phyloP scores from a whole-genome alignment of 176 grass and related monocot species.

The Phoenix roebelenii region DNA sequence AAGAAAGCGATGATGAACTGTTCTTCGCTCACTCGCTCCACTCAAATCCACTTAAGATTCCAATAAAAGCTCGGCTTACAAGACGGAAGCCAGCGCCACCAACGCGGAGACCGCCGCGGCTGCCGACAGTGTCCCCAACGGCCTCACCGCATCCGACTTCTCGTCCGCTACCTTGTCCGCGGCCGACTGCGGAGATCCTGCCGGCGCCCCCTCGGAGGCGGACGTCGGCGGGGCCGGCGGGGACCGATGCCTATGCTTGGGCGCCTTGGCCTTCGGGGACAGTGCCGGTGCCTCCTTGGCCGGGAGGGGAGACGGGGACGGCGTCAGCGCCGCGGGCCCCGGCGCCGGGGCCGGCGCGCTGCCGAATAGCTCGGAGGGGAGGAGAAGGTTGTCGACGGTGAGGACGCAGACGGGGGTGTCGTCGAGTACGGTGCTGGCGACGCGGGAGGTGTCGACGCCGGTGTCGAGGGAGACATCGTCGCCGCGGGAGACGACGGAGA shows the following conservation, averaged over 20 bases:
- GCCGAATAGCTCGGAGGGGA: slow-evolving; percentile 61
- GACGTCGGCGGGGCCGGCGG: slow-evolving; percentile 51
- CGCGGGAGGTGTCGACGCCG: slow-evolving; percentile 64
- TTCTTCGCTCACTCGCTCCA: too few species aligned
- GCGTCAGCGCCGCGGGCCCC: slow-evolving; percentile 15
- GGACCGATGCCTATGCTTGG: slow-evolving; percentile 28
- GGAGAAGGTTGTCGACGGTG: slow-evolving; percentile 65
- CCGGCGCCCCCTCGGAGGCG: slow-evolving; percentile 41
- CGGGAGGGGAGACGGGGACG: slow-evolving; percentile 22
- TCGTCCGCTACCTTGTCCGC: slow-evolving; percentile 16
- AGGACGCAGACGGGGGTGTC: slow-evolving; percentile 58
- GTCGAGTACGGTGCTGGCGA: slow-evolving; percentile 85
- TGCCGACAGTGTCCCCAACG: neutral
- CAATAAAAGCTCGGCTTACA: slow-evolving; percentile 14
- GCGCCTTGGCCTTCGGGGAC: slow-evolving; percentile 25
- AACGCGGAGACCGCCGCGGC: slow-evolving; percentile 11
- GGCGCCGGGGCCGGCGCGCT: slow-evolving; percentile 40
- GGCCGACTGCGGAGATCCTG: slow-evolving; percentile 38
- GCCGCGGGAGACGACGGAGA: slow-evolving; percentile 57
- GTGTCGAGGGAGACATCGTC: slow-evolving; percentile 82
- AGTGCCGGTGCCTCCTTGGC: slow-evolving; percentile 21
- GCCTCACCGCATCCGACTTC: slow-evolving; percentile 9
- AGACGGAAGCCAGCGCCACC: slow-evolving; percentile 5
- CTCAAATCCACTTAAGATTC: too few species aligned
- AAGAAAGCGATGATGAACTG: too few species aligned